phyloP scores from a whole-genome alignment of 2,329 filamentous ascomycete genomes.

The Venturia aucupariae region DNA sequence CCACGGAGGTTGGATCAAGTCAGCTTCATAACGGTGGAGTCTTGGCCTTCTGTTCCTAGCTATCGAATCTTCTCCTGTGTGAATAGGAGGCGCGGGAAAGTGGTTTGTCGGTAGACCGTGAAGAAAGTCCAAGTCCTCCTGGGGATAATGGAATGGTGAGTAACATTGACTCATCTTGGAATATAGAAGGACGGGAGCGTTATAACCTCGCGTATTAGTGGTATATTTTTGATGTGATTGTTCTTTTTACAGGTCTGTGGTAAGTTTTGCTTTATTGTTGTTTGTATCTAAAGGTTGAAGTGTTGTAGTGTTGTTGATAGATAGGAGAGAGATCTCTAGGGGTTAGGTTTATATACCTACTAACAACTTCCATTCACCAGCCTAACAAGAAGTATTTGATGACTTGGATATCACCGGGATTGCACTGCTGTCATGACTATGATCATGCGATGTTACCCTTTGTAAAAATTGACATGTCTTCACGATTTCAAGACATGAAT shows the following conservation, averaged over 20 bases:
- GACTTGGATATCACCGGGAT: too few relatives aligned
- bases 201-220: too few relatives aligned
- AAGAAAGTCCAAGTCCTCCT: background rate
- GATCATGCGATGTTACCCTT: too few relatives aligned
- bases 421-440: too few relatives aligned
- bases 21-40: background rate
- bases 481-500: too few relatives aligned
- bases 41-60: background rate
- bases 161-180: background rate
- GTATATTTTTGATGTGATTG: background rate
- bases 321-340: too few relatives aligned
- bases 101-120: background rate
- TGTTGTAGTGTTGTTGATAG: too few relatives aligned
- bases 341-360: too few relatives aligned
- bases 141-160: background rate
- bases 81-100: background rate
- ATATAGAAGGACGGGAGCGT: background rate
- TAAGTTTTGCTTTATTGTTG: background rate
- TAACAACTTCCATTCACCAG: too few relatives aligned
- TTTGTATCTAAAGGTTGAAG: background rate
- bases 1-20: background rate
- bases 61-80: background rate
- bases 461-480: too few relatives aligned
- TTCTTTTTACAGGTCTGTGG: background rate
- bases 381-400: too few relatives aligned